Evolutionary conservation across 306 rosid species (phyloP), one percentile per base, ranked within the genome.

Genomic region (Pachyrhizus erosus): DNA sequence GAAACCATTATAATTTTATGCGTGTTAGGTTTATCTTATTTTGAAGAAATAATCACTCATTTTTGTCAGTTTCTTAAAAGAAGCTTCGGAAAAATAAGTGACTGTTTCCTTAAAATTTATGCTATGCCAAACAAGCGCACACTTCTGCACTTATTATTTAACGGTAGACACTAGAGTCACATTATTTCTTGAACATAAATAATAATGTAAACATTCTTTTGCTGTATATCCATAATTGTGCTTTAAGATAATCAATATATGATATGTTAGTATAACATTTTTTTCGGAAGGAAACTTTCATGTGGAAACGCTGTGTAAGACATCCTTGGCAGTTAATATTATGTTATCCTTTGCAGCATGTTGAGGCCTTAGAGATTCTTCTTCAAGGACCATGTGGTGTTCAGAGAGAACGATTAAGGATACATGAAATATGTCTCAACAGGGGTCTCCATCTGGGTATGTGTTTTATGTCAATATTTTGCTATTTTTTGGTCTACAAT

Each of bases 301-400:
- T 72, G n/a, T 18, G 62, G 17, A 61, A 46, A 12, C 43, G 14
- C 18, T 58, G 45, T 71, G 64, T 48, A 9, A 42, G 7, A 78
- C 52, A 49, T 31, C 52, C 33, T 70, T 76, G 57, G 52, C 45
- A 27, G 26, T 65, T 84, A 55, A 78, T 37, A 43, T 82, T 80
- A 70, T 40, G 23, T 73, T 82, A 74, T 55, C 61, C 60, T 87
- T 77, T 70, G 77, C 89, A 96, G 99, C 98, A 93, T 86, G 98
- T 96, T 49, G 99, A 96, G 88, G 99, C 98, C 24, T 94, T 93
- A 52, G 98, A 92, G 90, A 96, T 96, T 69, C 99, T 96, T 84
- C 98, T 96, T 75, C 98, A 93, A 86, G 99, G 98, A 48, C 92
- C 92, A 54, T 93, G 97, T 83, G 99, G 98, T 77, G 99, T 93